Percentiles rank a stretch among this genome's conserved stretches.
Evolutionary conservation across 1,284 basidiomycete genomes (phyloP).

Genomic region (Apiotrichum montevideense): DNA sequence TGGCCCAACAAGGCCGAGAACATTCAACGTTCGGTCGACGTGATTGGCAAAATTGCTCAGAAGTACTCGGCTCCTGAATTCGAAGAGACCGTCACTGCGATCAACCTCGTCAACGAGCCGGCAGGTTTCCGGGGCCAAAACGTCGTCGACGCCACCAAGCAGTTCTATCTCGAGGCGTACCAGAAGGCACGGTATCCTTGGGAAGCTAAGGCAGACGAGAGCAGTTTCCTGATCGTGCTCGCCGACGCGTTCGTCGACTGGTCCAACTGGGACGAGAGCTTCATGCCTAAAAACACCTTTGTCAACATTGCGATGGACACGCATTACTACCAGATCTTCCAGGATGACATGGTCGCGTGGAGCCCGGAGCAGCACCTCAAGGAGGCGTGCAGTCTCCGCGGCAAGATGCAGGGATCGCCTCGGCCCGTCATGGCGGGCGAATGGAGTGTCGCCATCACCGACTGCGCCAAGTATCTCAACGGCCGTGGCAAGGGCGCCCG

Average conservation of each 20-base stretch:
- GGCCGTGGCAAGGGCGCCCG: conserved; percentile 3
- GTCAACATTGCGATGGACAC: conserved; percentile 63
- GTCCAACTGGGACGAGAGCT: conserved; percentile 58
- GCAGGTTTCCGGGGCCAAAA: conserved; percentile 26
- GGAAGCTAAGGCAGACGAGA: conserved; percentile 67
- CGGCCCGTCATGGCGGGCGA: conserved; percentile 67
- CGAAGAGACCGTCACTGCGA: conserved; percentile 69
- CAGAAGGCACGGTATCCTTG: conserved; percentile 68
- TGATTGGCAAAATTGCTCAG: conserved; percentile 77
- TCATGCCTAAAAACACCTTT: conserved; percentile 65
- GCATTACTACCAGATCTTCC: conserved; percentile 46
- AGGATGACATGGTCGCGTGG: conserved; percentile 22
- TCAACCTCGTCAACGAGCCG: conserved; percentile 47
- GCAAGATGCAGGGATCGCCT: conserved; percentile 54
- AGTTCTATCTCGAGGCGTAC: conserved; percentile 66
- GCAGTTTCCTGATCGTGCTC: conserved; percentile 70
- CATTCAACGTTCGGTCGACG: conserved; percentile 77
- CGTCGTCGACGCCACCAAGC: conserved; percentile 46
- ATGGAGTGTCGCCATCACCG: conserved; percentile 63
- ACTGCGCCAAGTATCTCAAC: conserved; percentile 14
- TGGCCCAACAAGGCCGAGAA: conserved; percentile 71
- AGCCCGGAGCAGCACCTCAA: background rate
- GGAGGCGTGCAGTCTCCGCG: conserved; percentile 61
- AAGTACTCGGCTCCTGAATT: conserved; percentile 88
- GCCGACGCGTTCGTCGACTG: conserved; percentile 74